Base-by-base conservation (phyloP, 805 yeast species). In the Starmerella lactis-condensi region DNA sequence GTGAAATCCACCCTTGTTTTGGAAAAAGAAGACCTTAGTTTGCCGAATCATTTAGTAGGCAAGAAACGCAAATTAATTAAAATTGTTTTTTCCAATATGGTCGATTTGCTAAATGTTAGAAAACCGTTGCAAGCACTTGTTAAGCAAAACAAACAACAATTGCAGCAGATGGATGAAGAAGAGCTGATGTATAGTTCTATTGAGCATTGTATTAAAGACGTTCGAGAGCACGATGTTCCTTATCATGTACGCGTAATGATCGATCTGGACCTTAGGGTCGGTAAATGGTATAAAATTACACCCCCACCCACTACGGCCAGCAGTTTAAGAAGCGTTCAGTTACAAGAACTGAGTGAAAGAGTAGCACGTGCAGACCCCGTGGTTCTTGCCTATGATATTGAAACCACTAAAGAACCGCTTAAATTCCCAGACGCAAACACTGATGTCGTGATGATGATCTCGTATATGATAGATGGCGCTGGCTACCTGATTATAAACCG, bases 381-480 rank as follows among this genome's bases (percentile, higher is more conserved):
- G 13, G 85, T 91, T 1, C 52, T 89, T 47, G 98, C 98, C 0
- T 89, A 79, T 50, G 99, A 89, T 64, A 89, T 89, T 33, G 99
- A 89, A 60, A 89, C 99, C 1, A 81, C 95, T 10, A 89, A 89
- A 51, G 81, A 91, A 9, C 96, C 96, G 2, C 62, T 89, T 37
- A 91, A 89, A 51, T 89, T 89, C 43, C 99, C 99, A 0, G 98
- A 81, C 46, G 67, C 94, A 5, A 62, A 75, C 8, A 64, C 76
- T 5, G 99, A 89, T 56, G 91, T 79, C 53, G 67, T 89, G 24
- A 89, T 89, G 95, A 91, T 91, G 98, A 89, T 89, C 30, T 91
- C 98, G 2, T 89, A 89, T 51, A 91, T 91, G 98, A 83, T 89
- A 38, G 98, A 89, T 50, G 98, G 96, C 8, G 92, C 79, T 44